Evolutionary conservation across 2,329 filamentous ascomycete genomes (phyloP).

Genomic region (Fusarium albosuccineum): DNA sequence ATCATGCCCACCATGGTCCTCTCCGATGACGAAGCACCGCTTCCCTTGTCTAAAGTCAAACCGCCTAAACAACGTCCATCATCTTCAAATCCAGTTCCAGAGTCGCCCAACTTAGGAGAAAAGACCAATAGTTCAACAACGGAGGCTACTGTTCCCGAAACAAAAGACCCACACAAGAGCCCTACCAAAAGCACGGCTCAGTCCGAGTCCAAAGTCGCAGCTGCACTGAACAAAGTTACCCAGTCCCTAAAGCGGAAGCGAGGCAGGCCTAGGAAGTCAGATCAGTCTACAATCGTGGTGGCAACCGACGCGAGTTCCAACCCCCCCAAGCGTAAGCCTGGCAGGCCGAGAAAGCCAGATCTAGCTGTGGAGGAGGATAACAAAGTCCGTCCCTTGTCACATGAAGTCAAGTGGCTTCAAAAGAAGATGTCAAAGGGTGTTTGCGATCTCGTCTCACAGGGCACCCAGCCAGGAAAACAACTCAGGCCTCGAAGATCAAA

Average conservation of each 20-base stretch:
- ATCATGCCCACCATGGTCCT: conserved; percentile 41
- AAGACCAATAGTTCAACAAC: neutral
- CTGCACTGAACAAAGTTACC: neutral
- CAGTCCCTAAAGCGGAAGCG: conserved; percentile 35
- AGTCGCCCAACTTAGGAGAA: neutral
- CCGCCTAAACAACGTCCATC: neutral
- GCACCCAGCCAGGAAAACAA: neutral
- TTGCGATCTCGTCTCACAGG: neutral
- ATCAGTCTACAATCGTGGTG: neutral
- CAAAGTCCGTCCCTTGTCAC: neutral
- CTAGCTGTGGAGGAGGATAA: neutral
- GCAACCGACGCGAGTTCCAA: neutral
- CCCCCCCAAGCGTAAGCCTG: conserved; percentile 6
- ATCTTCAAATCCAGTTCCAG: neutral
- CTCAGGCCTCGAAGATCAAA: conserved; percentile 5
- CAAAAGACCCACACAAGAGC: neutral
- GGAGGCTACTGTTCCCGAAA: neutral
- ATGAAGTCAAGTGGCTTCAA: conserved; percentile 35
- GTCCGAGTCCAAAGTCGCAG: neutral
- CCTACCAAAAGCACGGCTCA: neutral
- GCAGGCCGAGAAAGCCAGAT: conserved; percentile 23
- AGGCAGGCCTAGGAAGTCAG: conserved; percentile 40
- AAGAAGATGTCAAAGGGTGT: conserved; percentile 22
- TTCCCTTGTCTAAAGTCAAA: conserved; percentile 38
- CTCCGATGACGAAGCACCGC: conserved; percentile 54